Evolutionary conservation across 768 basidiomycete genomes (phyloP), one percentile per base, ranked within the genome.

Genomic region (Tricholoma matsutake): DNA sequence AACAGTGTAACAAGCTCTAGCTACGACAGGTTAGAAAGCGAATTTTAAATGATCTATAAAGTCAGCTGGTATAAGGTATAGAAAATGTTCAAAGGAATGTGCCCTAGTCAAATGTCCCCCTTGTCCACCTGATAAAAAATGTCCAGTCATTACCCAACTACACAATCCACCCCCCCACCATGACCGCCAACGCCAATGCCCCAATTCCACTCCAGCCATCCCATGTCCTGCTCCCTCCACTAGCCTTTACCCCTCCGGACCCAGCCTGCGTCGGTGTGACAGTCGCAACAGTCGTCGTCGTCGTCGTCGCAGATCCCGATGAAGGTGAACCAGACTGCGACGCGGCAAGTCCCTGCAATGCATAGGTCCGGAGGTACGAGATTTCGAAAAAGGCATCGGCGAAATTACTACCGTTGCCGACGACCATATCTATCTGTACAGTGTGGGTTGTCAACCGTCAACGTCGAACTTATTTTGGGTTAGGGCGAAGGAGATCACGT

Each of bases 331-430:
- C 16, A 32, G 51, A 8, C 7, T 3, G 29, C 6, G 51, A 53
- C 2, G 31, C 64, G 32, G 67, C 41, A 8, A 66, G 53, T 10
- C 65, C 67, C 16, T 68, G 66, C 0, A 76, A 80, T 13, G 79
- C 75, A 68, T 87, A 89, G 10, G 85, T 83, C 39, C 83, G 78
- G 64, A 89, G 72, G 63, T 82, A 84, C 35, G 75, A 70, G 65
- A 89, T 80, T 68, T 87, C 86, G 72, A 85, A 89, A 68, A 80
- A 84, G 0, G 84, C 84, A 18, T 76, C 70, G 63, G 79, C 77
- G 68, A 77, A 86, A 51, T 75, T 80, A 32, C 74, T 73, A 45
- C 70, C 73, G 2, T 79, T 80, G 13, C 79, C 66, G 9, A 83
- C 81, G 52, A 83, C 70, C 18, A 85, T 74, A 64, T 85, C 79